Base-by-base conservation (phyloP, 495 filamentous ascomycete species). In the Halenospora varia region DNA sequence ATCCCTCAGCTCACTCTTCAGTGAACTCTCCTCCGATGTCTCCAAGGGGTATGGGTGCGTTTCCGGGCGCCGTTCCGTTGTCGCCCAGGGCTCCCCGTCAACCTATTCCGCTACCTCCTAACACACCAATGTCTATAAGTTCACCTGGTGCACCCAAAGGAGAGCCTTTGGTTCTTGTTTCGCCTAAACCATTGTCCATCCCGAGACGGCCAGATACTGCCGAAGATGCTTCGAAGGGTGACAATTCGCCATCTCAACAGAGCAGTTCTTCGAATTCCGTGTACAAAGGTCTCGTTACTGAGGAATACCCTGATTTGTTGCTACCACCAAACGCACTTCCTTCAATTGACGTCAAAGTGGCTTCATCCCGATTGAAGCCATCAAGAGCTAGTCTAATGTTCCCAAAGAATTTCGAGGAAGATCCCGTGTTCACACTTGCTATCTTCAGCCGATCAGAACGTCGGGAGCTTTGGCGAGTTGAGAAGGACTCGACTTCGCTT, bases 291-390 rank as follows among this genome's bases (percentile, higher is more conserved):
- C 72, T 96, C 18, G 75, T 89, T 0, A 89, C 87, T 0, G 90
- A 94, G 1, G 85, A 92, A 49, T 92, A 92, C 66, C 90, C 92
- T 9, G 85, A 87, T 48, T 76, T 96, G 19, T 71, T 96, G 23
- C 74, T 97, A 18, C 85, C 91, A n/a, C 92, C 92, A 0, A 92
- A 95, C 68, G 90, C 92, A n/a, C 81, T 98, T 17, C 87, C 90
- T 10, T 85, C 88, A 18, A 82, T 97, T 61, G 83, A 88, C 62
- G 85, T 96, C 23, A 88, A 78, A 63, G 93, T 97, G 8, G 88
- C 88, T 10, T 97, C 95, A 6, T 97, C 93, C 52, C 83, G 94
- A n/a, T 84, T 96, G 72, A 90, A 87, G 63, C 95, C 94, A 19
- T 96, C 92, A 1, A 78, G 93, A 55, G 84, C 89, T 10, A 97